A percentile compares a stretch with the other conserved stretches of the same genome.
These are phyloP conservation scores for Coleophoma crateriformis DNA, from an alignment of 2,329 filamentous ascomycete genomes.

Conservation along the genomic window DNA sequence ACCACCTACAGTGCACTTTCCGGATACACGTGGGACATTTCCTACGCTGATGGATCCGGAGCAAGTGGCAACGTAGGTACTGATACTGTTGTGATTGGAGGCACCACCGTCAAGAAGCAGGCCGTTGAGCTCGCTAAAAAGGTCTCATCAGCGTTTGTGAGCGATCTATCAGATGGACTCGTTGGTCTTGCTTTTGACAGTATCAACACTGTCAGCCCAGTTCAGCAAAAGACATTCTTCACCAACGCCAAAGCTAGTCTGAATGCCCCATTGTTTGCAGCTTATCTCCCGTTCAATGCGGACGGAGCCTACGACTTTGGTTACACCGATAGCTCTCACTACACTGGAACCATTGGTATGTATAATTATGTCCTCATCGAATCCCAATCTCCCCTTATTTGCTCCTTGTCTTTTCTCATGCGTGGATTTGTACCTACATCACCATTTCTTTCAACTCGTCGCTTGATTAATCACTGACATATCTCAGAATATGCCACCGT, in stretches of 20 bases:
- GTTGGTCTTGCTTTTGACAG: constrained; percentile 46
- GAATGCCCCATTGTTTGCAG: constrained; percentile 45
- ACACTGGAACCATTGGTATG: constrained; percentile 39
- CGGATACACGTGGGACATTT: constrained; percentile 22
- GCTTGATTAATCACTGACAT: too few species aligned
- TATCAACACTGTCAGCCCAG: constrained; percentile 25
- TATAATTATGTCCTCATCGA: too few species aligned
- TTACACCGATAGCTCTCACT: constrained; percentile 44
- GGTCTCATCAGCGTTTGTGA: constrained; percentile 24
- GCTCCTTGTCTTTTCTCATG: too few species aligned
- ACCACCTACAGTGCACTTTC: constrained; percentile 17
- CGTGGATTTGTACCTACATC: too few species aligned
- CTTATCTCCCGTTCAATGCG: constrained; percentile 39
- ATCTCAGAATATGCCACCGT: constrained; percentile 37
- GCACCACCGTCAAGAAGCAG: constrained; percentile 23
- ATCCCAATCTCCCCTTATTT: too few species aligned
- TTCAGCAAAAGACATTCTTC: constrained; percentile 23
- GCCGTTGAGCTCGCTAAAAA: constrained; percentile 24
- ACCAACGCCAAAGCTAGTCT: constrained; percentile 22
- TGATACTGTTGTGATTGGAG: constrained; percentile 26
- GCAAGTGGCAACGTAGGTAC: constrained; percentile 25
- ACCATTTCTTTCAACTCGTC: too few species aligned
- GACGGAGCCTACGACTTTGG: constrained; percentile 50
- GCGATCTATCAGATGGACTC: constrained; percentile 45
- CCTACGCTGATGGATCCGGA: constrained; percentile 29